phyloP scores from a whole-genome alignment of 768 basidiomycete genomes.

The Tulasnella calospora region DNA sequence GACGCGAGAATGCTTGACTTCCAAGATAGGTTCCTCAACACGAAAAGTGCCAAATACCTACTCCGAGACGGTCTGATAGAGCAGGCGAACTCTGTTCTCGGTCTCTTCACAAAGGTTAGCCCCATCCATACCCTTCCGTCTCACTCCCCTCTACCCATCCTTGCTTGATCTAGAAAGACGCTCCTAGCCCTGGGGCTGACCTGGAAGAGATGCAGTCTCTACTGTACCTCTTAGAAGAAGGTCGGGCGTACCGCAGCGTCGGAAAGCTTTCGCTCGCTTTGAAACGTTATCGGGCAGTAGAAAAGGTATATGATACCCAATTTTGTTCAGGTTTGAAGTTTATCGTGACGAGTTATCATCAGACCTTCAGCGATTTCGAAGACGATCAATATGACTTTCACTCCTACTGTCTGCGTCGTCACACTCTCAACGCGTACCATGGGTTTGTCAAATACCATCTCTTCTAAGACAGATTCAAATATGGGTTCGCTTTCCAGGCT shows the following conservation, averaged over 20 bases:
- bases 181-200: constrained; percentile 65
- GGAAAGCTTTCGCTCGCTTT: constrained; percentile 72
- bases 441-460: constrained; percentile 50
- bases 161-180: constrained; percentile 64
- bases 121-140: not conserved
- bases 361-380: constrained; percentile 82
- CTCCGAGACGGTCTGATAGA: constrained; percentile 74
- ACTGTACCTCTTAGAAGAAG: constrained; percentile 80
- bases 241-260: constrained; percentile 57
- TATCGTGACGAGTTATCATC: not conserved
- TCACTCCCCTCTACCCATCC: not conserved
- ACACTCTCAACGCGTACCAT: constrained; percentile 78
- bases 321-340: not conserved
- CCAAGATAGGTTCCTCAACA: constrained; percentile 93
- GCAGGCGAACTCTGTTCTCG: constrained; percentile 68
- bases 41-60: constrained; percentile 87
- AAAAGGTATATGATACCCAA: constrained; percentile 49
- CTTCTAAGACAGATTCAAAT: too few relatives aligned
- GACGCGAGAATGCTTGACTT: constrained; percentile 81
- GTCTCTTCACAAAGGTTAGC: constrained; percentile 85
- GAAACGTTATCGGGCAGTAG: constrained; percentile 74
- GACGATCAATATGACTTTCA: constrained; percentile 99
- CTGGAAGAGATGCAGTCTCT: constrained; percentile 95
- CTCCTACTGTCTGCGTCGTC: constrained; percentile 84
- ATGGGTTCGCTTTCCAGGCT: constrained; percentile 46